Evolutionary conservation across 345 rosid species (phyloP).

Genomic region (Odontarrhena argentea): DNA sequence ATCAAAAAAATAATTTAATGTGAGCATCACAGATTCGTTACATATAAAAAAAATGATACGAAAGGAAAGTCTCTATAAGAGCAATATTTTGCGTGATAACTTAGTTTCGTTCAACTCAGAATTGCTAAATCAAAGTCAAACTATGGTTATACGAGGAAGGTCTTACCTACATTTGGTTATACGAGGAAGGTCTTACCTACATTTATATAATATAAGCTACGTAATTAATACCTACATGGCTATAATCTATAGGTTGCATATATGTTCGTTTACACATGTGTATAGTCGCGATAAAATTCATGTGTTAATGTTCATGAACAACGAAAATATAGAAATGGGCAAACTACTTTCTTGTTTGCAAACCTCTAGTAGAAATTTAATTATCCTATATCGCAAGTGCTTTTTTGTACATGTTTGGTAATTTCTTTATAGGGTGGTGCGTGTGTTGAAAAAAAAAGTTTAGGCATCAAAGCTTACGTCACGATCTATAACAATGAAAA

Average conservation of each 20-base stretch:
- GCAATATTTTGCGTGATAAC: conserved; percentile 16
- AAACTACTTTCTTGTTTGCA: too few relatives aligned
- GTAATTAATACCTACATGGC: conserved; percentile 10
- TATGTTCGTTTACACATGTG: background rate
- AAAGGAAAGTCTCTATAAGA: conserved; percentile 2
- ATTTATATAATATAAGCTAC: background rate
- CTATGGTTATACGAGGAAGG: conserved; percentile 23
- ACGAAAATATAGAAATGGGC: too few relatives aligned
- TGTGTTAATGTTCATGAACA: background rate
- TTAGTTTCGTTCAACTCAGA: conserved; percentile 20
- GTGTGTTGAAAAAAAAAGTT: too few relatives aligned
- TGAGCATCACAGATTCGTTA: conserved; percentile 11
- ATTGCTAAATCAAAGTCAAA: conserved; percentile 33
- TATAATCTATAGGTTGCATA: background rate
- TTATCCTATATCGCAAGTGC: too few relatives aligned
- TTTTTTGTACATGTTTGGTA: too few relatives aligned
- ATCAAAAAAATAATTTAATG: background rate
- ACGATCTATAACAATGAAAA: too few relatives aligned
- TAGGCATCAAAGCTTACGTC: too few relatives aligned
- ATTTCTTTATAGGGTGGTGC: too few relatives aligned
- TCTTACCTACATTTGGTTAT: conserved; percentile 1
- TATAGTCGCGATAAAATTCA: conserved; percentile 4
- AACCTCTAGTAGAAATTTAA: too few relatives aligned
- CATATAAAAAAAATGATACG: background rate
- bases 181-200: conserved; percentile 22